These are phyloP conservation scores for Tetraselmis chui DNA, from an alignment of 139 green algal genomes.

Conservation along the genomic window DNA sequence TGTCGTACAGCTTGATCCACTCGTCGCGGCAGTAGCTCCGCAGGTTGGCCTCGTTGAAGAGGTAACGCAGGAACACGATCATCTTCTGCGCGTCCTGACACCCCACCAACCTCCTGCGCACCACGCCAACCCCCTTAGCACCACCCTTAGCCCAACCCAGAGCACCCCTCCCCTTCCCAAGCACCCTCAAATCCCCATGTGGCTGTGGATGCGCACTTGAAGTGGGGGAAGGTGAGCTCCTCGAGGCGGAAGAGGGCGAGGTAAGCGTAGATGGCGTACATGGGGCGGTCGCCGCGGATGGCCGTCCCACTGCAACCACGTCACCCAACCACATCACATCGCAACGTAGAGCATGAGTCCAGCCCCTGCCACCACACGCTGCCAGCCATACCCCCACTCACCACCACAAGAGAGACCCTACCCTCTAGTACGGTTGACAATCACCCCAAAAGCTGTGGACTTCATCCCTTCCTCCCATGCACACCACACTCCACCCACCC, in stretches of 20 bases:
- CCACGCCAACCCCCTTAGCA: background rate
- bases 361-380: too few species aligned
- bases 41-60: constrained; percentile 51
- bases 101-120: constrained; percentile 47
- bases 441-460: too few species aligned
- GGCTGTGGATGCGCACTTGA: constrained; percentile 20
- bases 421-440: too few species aligned
- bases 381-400: too few species aligned
- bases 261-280: constrained; percentile 47
- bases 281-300: constrained; percentile 33
- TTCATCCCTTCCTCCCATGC: too few species aligned
- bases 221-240: constrained; percentile 37
- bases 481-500: too few species aligned
- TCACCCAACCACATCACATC: too few species aligned
- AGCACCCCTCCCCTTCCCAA: background rate
- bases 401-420: too few species aligned
- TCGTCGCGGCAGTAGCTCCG: constrained; percentile 44
- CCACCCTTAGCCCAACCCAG: too few species aligned
- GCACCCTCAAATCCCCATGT: background rate
- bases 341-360: too few species aligned
- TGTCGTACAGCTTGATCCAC: constrained; percentile 49
- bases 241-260: constrained; percentile 44
- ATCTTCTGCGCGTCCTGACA: constrained; percentile 63
- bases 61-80: constrained; percentile 55
- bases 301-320: constrained; percentile 36